Base-by-base conservation (phyloP, 2,329 filamentous ascomycete genomes). In the Phialophora chinensis region DNA sequence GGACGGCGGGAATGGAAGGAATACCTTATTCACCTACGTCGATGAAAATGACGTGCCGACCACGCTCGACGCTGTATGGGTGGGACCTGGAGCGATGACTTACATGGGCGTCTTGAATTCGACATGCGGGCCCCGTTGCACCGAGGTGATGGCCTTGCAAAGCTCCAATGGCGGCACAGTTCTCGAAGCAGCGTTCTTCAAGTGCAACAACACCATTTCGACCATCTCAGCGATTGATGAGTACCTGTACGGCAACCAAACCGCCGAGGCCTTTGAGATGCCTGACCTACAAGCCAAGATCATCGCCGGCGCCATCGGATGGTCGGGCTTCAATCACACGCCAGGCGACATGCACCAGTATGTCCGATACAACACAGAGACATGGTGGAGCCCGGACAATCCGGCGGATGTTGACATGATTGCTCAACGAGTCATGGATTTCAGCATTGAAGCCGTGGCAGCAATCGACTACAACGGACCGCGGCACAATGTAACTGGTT, bases 401-500 rank as follows among this genome's bases (percentile, higher is more conserved):
- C 54, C 66, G 11, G 50, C 58, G 6, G 35, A 66, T 27, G 59
- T 33, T 25, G 56, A 25, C 59, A 47, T 55, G 33, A 64, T 70
- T n/a, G 62, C 66, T n/a, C 27, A 44, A 10, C 56, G 63, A 12
- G 59, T 72, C 31, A 69, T 71, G 65, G 63, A 68, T 6, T 72
- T 70, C 53, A 62, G 67, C 35, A 67, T 67, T 25, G 64, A 70
- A 42, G 72, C 68, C 25, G 44, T 73, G 25, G 71, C 71, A 14
- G 71, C 72, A 12, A 64, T 72, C 38, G 71, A 73, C 58, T 67
- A 72, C 60, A 66, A 69, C 17, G 71, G 71, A 12, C 67, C 68
- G 12, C 53, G 71, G 11, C 61, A 20, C n/a, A 69, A 96, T 83
- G 75, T 94, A 96, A 55, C 91, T 91, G 17, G 91, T 82, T 31